Percentiles rank a stretch among this genome's conserved stretches.
Conservation (phyloP, 768 basidiomycete species). For the Lactarius tabidus region DNA sequence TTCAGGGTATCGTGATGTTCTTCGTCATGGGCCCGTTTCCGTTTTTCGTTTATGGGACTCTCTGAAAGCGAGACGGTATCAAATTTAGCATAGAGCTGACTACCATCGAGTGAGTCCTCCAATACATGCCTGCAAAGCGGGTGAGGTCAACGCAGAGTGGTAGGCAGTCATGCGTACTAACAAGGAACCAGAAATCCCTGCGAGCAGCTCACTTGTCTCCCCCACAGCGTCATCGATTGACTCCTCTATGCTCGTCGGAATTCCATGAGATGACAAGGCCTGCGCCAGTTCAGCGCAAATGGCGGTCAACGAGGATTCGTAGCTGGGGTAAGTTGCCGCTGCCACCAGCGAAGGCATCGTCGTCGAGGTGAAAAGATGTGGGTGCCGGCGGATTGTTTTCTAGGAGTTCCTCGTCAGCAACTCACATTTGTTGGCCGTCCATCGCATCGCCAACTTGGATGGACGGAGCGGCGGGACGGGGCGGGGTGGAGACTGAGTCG, state of each 20-base stretch:
- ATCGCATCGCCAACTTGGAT: conserved; percentile 4
- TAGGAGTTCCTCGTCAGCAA: not conserved
- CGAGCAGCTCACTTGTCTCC: not conserved
- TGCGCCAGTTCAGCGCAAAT: conserved; percentile 60
- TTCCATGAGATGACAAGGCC: conserved; percentile 38
- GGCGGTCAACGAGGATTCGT: conserved; percentile 56
- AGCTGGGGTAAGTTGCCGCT: conserved; percentile 47
- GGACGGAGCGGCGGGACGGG: not conserved
- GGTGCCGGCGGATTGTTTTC: not conserved
- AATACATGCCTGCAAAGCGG: conserved; percentile 31
- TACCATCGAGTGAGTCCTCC: conserved; percentile 28
- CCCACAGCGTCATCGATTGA: conserved; percentile 47
- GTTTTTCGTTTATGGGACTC: not conserved
- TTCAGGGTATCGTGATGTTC: not conserved
- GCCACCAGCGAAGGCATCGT: conserved; percentile 66
- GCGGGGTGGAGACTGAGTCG: too few relatives aligned
- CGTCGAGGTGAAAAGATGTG: conserved; percentile 39
- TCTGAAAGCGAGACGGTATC: conserved; percentile 19
- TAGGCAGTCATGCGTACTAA: conserved; percentile 10
- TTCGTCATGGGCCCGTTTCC: not conserved
- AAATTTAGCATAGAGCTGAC: conserved; percentile 15
- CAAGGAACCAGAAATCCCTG: not conserved
- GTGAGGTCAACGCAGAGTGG: not conserved
- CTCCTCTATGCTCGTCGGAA: conserved; percentile 35
- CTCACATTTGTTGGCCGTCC: conserved; percentile 10